A percentile compares a stretch with the other conserved stretches of the same genome.
These are phyloP conservation scores for Sarocladium kiliense DNA, from an alignment of 2,329 filamentous ascomycete genomes.

Conservation along the genomic window DNA sequence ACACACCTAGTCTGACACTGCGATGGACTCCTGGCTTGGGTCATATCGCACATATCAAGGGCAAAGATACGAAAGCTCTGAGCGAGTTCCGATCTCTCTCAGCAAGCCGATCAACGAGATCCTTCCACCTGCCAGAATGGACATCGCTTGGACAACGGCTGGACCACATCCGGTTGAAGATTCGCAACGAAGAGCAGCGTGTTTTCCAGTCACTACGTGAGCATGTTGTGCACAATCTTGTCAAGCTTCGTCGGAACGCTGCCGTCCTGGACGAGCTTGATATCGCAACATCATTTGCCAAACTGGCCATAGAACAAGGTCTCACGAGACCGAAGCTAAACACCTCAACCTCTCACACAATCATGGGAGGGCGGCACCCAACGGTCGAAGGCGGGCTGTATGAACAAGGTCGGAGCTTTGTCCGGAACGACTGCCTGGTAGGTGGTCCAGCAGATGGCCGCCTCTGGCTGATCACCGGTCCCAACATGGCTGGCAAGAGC, in stretches of 20 bases:
- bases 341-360: slow-evolving; percentile 59
- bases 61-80: slow-evolving; percentile 57
- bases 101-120: slow-evolving; percentile 76
- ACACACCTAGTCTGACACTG: slow-evolving; percentile 63
- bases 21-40: slow-evolving; percentile 84
- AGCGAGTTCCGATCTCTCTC: slow-evolving; percentile 47
- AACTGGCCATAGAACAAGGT: slow-evolving; percentile 67
- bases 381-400: slow-evolving; percentile 82
- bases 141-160: slow-evolving; percentile 72
- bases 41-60: slow-evolving; percentile 86
- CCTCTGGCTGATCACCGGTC: slow-evolving; percentile 67
- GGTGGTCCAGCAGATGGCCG: slow-evolving; percentile 60
- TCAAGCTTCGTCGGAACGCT: slow-evolving; percentile 84
- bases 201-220: slow-evolving; percentile 73
- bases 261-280: slow-evolving; percentile 91
- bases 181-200: slow-evolving; percentile 76
- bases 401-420: slow-evolving; percentile 75
- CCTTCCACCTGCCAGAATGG: slow-evolving; percentile 83
- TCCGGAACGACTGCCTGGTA: slow-evolving; percentile 79
- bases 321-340: slow-evolving; percentile 72
- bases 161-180: slow-evolving; percentile 71
- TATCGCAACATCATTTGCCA: slow-evolving; percentile 79
- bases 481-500: slow-evolving; percentile 98
- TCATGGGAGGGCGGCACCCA: slow-evolving; percentile 83
- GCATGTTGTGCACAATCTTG: slow-evolving; percentile 72